Conservation (phyloP, 352 stramenopile genomes). For the Halophytophthora polymorphica region DNA sequence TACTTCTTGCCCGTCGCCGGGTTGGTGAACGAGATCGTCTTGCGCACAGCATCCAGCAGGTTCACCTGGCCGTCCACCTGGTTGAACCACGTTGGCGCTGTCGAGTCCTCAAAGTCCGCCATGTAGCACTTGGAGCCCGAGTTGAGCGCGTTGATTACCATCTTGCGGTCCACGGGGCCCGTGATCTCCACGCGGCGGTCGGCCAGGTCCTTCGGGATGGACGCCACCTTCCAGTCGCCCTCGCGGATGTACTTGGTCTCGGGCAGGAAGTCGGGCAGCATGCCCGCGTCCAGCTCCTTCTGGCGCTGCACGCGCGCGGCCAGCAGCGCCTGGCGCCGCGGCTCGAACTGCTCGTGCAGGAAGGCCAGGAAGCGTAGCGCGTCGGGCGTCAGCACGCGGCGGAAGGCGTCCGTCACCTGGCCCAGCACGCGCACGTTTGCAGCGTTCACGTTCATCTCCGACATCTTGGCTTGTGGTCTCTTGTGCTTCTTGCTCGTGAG, state of each 20-base stretch:
- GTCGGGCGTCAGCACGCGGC: slow-evolving; percentile 87
- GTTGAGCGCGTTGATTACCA: slow-evolving; percentile 97
- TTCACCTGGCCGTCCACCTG: slow-evolving; percentile 93
- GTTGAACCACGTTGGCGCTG: slow-evolving; percentile 92
- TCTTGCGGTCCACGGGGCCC: slow-evolving; percentile 94
- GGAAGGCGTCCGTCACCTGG: slow-evolving; percentile 71
- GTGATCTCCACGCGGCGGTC: slow-evolving; percentile 96
- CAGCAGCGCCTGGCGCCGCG: slow-evolving; percentile 44
- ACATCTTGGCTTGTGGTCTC: slow-evolving; percentile 24
- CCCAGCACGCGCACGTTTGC: slow-evolving; percentile 84
- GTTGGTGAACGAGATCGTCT: slow-evolving; percentile 86
- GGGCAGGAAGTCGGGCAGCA: slow-evolving; percentile 85
- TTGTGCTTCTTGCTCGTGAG: slow-evolving; percentile 1
- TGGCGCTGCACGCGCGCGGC: slow-evolving; percentile 49
- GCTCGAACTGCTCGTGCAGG: slow-evolving; percentile 88
- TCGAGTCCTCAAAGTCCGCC: slow-evolving; percentile 96
- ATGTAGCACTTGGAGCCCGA: slow-evolving; percentile 94
- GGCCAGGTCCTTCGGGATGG: slow-evolving; percentile 82
- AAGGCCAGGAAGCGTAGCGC: slow-evolving; percentile 91
- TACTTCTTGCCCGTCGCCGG: slow-evolving; percentile 75
- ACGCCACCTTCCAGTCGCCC: slow-evolving; percentile 67
- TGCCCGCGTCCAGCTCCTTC: slow-evolving; percentile 85
- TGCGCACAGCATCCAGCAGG: slow-evolving; percentile 89
- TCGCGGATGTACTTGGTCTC: slow-evolving; percentile 85
- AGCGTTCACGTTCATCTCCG: slow-evolving; percentile 41